Evolutionary conservation across 441 rosid genomes (phyloP).

Genomic region (Aquilaria agallochum): DNA sequence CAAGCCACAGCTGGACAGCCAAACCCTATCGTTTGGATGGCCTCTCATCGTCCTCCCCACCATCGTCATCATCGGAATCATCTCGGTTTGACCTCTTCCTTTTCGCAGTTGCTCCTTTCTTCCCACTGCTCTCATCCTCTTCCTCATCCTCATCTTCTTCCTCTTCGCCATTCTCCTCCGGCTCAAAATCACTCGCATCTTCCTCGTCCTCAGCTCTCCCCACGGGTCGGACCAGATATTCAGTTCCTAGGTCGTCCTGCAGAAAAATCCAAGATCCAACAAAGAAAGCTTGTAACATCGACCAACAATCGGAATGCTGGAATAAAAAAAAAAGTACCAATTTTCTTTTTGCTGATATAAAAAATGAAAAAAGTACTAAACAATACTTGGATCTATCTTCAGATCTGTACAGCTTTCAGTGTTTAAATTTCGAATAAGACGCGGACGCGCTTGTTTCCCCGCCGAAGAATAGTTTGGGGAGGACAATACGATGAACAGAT

Average conservation of each 20-base stretch:
- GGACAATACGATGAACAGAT: no score
- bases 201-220: slow-evolving; percentile 76
- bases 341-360: no score
- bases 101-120: slow-evolving; percentile 62
- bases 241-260: slow-evolving; percentile 84
- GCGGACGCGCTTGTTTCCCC: no score
- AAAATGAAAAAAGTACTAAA: no score
- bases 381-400: no score
- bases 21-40: slow-evolving; percentile 66
- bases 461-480: no score
- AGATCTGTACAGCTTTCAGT: no score
- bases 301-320: no score
- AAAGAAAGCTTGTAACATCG: no score
- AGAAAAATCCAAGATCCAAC: neutral
- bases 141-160: slow-evolving; percentile 40
- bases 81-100: slow-evolving; percentile 60
- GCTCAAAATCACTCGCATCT: slow-evolving; percentile 85
- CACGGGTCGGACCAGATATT: slow-evolving; percentile 71
- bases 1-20: no score
- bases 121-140: slow-evolving; percentile 35
- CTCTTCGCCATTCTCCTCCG: slow-evolving; percentile 59
- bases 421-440: no score
- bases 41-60: slow-evolving; percentile 70
- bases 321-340: no score
- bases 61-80: slow-evolving; percentile 49